Evolutionary conservation across 1,284 basidiomycete genomes (phyloP), one percentile per base, ranked within the genome.

Genomic region (Coniferiporia sulphurascens): DNA sequence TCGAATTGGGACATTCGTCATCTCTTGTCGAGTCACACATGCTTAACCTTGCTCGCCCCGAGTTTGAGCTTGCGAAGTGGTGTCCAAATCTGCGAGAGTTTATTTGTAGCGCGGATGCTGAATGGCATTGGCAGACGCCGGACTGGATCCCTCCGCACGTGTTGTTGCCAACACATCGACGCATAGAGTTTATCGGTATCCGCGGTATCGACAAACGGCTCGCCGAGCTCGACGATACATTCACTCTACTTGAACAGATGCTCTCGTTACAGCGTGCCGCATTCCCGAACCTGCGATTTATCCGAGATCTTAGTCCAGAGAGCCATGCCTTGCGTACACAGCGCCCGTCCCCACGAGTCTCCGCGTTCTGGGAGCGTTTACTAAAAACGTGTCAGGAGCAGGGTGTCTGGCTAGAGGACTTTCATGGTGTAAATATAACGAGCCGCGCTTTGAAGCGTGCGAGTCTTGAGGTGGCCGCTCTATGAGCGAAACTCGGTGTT

Each of bases 71-170:
- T 12, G 82, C 81, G 15, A 73, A 75, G 17, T 85, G 83, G 79
- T 87, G 83, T 62, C 86, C 87, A 0, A 82, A 84, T 63, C 73
- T 89, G 44, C 74, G 73, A 41, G 79, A 87, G 66, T 85, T 89
- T 67, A 83, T 89, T 56, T 87, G 86, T 66, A 81, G 78, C 51
- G 86, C 86, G 2, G 85, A 88, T 61, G 86, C 86, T 1, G 86
- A 86, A 66, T 89, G 87, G 87, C 85, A 88, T 63, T 89, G 87
- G 87, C 79, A 82, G 65, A 78, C 76, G 55, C 87, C 87, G 0
- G 86, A 89, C 67, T 87, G 85, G 85, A 87, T 89, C 63, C 84
- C 86, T n/a, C 86, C 87, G 1, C 87, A 89, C 62, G 76, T 87
- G 35, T 73, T 89, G 6, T 75, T 89, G 32, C 84, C 86, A 12